A percentile compares a stretch with the other conserved stretches of the same genome.
phyloP scores from a whole-genome alignment of 176 grass and related monocot species.

The Avena eriantha region DNA sequence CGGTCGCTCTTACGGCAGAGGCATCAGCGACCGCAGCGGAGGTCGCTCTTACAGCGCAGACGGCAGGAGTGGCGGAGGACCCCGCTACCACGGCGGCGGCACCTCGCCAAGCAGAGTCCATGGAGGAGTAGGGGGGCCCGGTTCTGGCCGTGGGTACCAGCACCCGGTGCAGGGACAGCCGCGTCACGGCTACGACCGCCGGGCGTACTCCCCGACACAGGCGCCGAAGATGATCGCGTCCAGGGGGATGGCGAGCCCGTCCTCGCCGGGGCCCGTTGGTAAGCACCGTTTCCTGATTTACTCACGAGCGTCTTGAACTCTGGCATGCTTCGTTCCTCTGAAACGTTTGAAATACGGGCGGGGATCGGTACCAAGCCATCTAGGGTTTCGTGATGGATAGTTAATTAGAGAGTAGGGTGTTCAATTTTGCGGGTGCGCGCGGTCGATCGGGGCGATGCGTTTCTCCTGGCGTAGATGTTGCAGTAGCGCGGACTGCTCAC shows the following conservation, averaged over 20 bases:
- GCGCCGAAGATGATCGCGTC: background rate
- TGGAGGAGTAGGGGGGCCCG: background rate
- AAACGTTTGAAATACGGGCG: background rate
- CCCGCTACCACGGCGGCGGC: background rate
- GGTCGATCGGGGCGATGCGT: background rate
- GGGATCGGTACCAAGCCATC: conserved; percentile 6
- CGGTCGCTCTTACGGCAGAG: background rate
- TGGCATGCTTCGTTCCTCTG: background rate
- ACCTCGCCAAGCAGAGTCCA: background rate
- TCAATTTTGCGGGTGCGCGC: background rate
- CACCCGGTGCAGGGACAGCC: background rate
- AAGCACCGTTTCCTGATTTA: conserved; percentile 19
- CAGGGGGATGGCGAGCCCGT: background rate
- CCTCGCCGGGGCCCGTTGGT: conserved; percentile 36
- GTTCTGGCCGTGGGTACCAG: background rate
- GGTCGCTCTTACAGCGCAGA: background rate
- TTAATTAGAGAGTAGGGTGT: background rate
- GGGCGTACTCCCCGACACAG: background rate
- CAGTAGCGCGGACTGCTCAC: background rate
- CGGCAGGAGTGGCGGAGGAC: background rate
- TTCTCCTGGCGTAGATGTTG: conserved; percentile 1
- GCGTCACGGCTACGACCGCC: background rate
- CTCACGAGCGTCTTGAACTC: background rate
- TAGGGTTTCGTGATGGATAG: background rate
- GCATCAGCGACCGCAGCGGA: background rate